These are phyloP conservation scores for Medicago truncatula DNA, from an alignment of 306 rosid species.

Conservation along the genomic window MtrunA17r5.0-ANR NC_053043.1:16632501-16633000, in stretches of 20 bases:
- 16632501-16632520: conserved; percentile 89
- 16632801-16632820: conserved; percentile 86
- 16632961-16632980: too few species aligned
- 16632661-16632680: conserved; percentile 23
- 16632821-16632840: conserved; percentile 84
- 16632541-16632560: conserved; percentile 89
- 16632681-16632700: conserved; percentile 33
- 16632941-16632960: too few species aligned
- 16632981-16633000: too few species aligned
- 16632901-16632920: too few species aligned
- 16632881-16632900: too few species aligned
- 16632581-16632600: conserved; percentile 94
- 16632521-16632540: conserved; percentile 86
- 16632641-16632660: conserved; percentile 36
- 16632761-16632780: conserved; percentile 91
- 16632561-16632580: conserved; percentile 96
- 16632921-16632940: too few species aligned
- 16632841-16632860: conserved; percentile 34
- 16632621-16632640: conserved; percentile 75
- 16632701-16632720: conserved; percentile 40
- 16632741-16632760: conserved; percentile 96
- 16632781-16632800: conserved; percentile 81
- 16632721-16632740: conserved; percentile 89
- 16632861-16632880: too few species aligned
- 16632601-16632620: conserved; percentile 87